Evolutionary conservation across 805 yeast genomes (phyloP), one percentile per base, ranked within the genome.

Genomic region (Suhomyces vadensis): DNA sequence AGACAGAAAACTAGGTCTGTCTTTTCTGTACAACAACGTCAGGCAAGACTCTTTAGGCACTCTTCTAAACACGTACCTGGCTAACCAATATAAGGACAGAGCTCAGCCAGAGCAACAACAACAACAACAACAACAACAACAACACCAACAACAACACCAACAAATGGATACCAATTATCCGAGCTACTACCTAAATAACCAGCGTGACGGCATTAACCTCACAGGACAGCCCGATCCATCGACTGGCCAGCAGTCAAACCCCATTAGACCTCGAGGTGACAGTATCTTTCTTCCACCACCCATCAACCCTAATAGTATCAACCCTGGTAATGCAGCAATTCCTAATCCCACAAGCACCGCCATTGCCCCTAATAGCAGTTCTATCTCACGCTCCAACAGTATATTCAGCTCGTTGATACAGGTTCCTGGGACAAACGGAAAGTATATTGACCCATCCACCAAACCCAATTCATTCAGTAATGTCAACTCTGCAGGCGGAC

Each of bases 281-380:
- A 60, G 67, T 21, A 62, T 70, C 6, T 65, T 54, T 31, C 54
- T 70, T 5, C 75, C 74, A 2, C 74, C 73, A 11, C 71, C 72
- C 3, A 51, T 60, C 11, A 44, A 46, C 38, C 58, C 63, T 4
- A 50, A 47, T 14, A 29, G 8, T 23, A 23, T 23, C 33, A 33
- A 23, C 26, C 13, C 26, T 13, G 24, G 27, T 20, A 31, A 44
- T 46, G 5, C 31, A 31, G 11, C 55, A 46, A 6, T 54, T 39
- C 22, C 44, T 21, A 21, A 13, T 25, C 36, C 43, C 27, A 23
- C 42, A 5, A 31, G 20, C 26, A 39, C 42, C 33, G 40, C 45
- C n/a, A 14, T 44, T 19, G 38, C 47, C 17, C 29, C 37, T 6
- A 33, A 7, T 24, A 38, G 16, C 27, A 21, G 24, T 10, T 24